Evolutionary conservation across 495 filamentous ascomycete genomes (phyloP).

Genomic region (Penicillium pancosmium): DNA sequence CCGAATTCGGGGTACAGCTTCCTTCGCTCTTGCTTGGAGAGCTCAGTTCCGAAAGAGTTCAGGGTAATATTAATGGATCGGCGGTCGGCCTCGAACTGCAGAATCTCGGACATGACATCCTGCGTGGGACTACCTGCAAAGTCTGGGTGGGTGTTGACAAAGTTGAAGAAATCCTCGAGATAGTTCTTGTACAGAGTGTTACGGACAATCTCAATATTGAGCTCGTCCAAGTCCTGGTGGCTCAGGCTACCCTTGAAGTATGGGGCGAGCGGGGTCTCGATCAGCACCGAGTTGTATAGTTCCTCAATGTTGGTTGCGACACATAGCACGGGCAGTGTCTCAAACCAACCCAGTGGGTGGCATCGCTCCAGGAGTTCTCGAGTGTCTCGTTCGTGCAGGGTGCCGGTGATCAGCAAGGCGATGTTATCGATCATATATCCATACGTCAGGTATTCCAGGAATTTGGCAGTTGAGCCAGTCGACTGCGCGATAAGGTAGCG

Average conservation of each 20-base stretch:
- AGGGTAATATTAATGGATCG: conserved; percentile 98
- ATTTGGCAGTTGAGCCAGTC: conserved; percentile 84
- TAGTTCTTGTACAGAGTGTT: conserved; percentile 99
- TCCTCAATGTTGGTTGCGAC: conserved; percentile 98
- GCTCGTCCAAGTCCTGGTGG: conserved; percentile 94
- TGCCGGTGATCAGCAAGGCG: conserved; percentile 96
- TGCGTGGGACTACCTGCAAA: conserved; percentile 78
- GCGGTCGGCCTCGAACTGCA: conserved; percentile 96
- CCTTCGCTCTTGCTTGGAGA: conserved; percentile 89
- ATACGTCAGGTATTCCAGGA: conserved; percentile 97
- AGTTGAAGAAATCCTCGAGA: conserved; percentile 93
- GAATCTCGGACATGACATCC: conserved; percentile 91
- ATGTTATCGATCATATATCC: conserved; percentile 99
- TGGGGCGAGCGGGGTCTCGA: conserved; percentile 92
- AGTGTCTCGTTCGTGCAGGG: conserved; percentile 95
- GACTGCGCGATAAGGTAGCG: conserved; percentile 92
- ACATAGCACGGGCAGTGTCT: conserved; percentile 96
- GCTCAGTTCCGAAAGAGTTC: conserved; percentile 97
- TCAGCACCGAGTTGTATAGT: conserved; percentile 94
- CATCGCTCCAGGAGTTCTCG: conserved; percentile 93
- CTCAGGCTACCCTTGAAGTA: conserved; percentile 97
- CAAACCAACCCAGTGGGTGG: conserved; percentile 98
- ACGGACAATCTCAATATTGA: conserved; percentile 98
- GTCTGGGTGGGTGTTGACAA: conserved; percentile 83
- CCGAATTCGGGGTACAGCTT: conserved; percentile 96